Percentiles rank a stretch among this genome's conserved stretches.
Conservation (phyloP, 352 stramenopile genomes). For the Plasmopara halstedii region DNA sequence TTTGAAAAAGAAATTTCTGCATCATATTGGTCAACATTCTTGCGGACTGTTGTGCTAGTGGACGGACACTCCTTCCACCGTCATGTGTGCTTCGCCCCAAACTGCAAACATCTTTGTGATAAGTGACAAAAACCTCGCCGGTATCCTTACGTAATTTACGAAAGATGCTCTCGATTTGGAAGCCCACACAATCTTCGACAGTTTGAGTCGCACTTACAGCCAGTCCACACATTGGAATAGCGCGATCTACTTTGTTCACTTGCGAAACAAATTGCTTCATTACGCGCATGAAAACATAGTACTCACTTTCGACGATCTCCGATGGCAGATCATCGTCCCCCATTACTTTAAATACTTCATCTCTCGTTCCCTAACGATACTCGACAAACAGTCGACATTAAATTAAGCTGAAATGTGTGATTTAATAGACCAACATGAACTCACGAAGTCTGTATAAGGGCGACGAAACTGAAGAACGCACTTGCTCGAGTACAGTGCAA, state of each 20-base stretch:
- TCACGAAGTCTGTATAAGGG: slow-evolving; percentile 49
- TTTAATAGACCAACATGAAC: slow-evolving; percentile 4
- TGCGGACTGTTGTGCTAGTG: slow-evolving; percentile 47
- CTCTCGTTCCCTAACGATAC: slow-evolving; percentile 32
- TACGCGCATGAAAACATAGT: slow-evolving; percentile 77
- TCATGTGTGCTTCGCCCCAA: slow-evolving; percentile 26
- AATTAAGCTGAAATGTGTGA: not conserved
- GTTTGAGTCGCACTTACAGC: slow-evolving; percentile 39
- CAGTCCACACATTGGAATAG: slow-evolving; percentile 50
- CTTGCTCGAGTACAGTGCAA: slow-evolving; percentile 44
- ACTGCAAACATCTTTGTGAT: slow-evolving; percentile 38
- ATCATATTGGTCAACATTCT: slow-evolving; percentile 61
- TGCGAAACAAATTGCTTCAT: slow-evolving; percentile 68
- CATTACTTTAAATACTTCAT: slow-evolving; percentile 30
- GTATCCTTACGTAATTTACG: slow-evolving; percentile 48
- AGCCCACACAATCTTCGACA: slow-evolving; percentile 60
- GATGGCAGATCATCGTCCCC: slow-evolving; percentile 16
- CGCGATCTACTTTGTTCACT: slow-evolving; percentile 45
- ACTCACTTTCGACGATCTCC: slow-evolving; percentile 44
- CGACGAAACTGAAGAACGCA: slow-evolving; percentile 52
- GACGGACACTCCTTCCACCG: slow-evolving; percentile 35
- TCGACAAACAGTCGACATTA: not conserved
- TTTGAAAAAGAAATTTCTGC: slow-evolving; percentile 69
- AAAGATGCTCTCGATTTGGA: slow-evolving; percentile 75
- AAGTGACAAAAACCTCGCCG: slow-evolving; percentile 44